These are phyloP conservation scores for Pseudogymnoascus pannorum DNA, from an alignment of 2,329 filamentous ascomycete genomes.

Conservation along the genomic window DNA sequence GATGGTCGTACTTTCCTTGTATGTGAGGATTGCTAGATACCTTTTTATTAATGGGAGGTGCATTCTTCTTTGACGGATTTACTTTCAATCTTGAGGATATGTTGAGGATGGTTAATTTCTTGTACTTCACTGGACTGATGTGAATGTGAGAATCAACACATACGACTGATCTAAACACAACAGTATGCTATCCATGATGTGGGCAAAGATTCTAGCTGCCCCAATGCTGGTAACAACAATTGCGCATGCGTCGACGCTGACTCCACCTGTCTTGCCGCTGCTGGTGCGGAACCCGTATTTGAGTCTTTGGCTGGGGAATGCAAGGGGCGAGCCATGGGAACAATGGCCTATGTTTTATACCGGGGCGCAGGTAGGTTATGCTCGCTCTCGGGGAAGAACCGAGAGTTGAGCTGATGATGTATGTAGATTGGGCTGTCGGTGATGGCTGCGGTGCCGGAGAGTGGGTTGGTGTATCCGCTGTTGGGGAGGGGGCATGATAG, in stretches of 20 bases:
- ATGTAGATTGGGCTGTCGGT: conserved; percentile 52
- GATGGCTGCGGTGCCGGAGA: conserved; percentile 52
- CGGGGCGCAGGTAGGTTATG: conserved; percentile 47
- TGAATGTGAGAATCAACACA: neutral
- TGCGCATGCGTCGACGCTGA: conserved; percentile 44
- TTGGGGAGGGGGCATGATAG: conserved; percentile 45
- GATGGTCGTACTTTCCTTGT: neutral
- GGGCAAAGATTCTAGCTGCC: conserved; percentile 14
- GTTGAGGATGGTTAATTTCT: neutral
- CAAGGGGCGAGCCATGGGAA: conserved; percentile 68
- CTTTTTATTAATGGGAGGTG: neutral
- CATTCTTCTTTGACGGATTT: neutral
- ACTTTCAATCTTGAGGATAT: neutral
- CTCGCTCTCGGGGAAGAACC: no score
- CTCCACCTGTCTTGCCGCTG: conserved; percentile 49
- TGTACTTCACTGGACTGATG: neutral
- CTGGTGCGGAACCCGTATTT: conserved; percentile 54
- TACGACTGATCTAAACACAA: neutral
- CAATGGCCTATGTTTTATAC: conserved; percentile 85
- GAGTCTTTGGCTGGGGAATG: conserved; percentile 55
- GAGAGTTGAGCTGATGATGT: no score
- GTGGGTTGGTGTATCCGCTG: conserved; percentile 55
- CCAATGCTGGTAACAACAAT: conserved; percentile 21
- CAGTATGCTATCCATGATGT: neutral
- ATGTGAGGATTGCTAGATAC: neutral